Evolutionary conservation across 306 rosid genomes (phyloP), one percentile per base, ranked within the genome.

Genomic region (Gleditsia sinensis): DNA sequence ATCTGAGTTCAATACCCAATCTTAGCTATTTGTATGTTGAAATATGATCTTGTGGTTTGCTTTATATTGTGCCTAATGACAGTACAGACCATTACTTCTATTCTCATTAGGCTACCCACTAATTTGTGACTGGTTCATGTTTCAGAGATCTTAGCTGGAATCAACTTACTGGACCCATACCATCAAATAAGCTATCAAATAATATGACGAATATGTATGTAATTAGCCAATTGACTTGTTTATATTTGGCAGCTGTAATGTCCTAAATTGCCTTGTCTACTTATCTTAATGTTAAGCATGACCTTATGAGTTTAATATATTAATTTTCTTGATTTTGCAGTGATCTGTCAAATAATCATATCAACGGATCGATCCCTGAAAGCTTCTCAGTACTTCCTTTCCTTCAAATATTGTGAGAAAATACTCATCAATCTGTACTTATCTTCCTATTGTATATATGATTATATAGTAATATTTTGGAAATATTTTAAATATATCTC

Each of bases 141-240:
- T 85, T 45, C 85, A 91, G 98, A 78, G 98, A 94, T 88, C 89
- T 94, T 42, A 90, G 97, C 83, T 69, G 85, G 91, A 94, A 94
- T 71, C 83, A 39, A 28, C 82, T 94, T 45, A 75, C 71, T 36
- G 98, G 98, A 75, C 54, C 75, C 71, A 71, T 89, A 62, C 95
- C 97, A 7, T 20, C 86, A 23, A 72, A 33, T 5, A 81, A 85
- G 58, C 96, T 91, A 64, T 69, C 98, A 67, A 49, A 65, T 71
- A 74, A 86, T 19, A 71, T 94, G 79, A 94, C 96, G 24, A 88
- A 97, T 45, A 77, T 94, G 98, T 94, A 88, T 8, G 95, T 50
- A 49, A 57, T 48, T 43, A 33, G 43, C 50, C 11, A 40, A 24
- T 71, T 76, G 73, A 45, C 5, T 67, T 69, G 16, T 17, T 19